phyloP scores from a whole-genome alignment of 371 early-diverging fungal species.

The Synchytrium microbalum region DNA sequence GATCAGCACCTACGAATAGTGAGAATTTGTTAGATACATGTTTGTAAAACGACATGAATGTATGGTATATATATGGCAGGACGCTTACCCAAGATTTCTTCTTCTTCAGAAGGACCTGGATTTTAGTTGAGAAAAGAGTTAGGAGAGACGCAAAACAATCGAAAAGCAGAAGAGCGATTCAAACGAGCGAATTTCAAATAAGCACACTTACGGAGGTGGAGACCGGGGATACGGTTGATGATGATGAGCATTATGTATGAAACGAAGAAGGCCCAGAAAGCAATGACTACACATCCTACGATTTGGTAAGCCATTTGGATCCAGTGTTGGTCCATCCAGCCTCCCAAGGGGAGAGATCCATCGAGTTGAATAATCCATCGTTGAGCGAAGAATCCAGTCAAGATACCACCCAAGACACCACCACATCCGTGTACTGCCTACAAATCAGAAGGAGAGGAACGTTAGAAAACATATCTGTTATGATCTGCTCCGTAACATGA shows the following conservation, averaged over 20 bases:
- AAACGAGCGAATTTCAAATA: constrained; percentile 65
- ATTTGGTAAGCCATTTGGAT: constrained; percentile 74
- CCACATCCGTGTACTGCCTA: constrained; percentile 62
- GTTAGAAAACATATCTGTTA: too few species aligned
- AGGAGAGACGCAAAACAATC: too few species aligned
- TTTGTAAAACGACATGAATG: too few species aligned
- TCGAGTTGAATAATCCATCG: constrained; percentile 62
- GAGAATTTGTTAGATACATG: too few species aligned
- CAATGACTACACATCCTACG: constrained; percentile 64
- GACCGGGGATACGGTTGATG: constrained; percentile 73
- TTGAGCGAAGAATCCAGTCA: constrained; percentile 88
- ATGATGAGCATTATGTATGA: constrained; percentile 63
- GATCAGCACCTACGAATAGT: constrained; percentile 1
- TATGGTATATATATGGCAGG: too few species aligned
- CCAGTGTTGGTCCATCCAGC: constrained; percentile 78
- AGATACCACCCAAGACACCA: constrained; percentile 73
- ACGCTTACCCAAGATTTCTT: neutral
- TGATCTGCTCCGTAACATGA: constrained; percentile 16
- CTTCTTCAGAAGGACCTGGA: neutral
- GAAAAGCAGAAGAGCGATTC: too few species aligned
- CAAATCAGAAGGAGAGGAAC: constrained; percentile 27
- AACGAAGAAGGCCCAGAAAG: constrained; percentile 69
- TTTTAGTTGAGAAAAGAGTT: too few species aligned
- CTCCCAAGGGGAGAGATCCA: constrained; percentile 63
- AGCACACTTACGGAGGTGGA: constrained; percentile 63